phyloP scores from a whole-genome alignment of 1,284 basidiomycete genomes.

The Puccinia horiana region DNA sequence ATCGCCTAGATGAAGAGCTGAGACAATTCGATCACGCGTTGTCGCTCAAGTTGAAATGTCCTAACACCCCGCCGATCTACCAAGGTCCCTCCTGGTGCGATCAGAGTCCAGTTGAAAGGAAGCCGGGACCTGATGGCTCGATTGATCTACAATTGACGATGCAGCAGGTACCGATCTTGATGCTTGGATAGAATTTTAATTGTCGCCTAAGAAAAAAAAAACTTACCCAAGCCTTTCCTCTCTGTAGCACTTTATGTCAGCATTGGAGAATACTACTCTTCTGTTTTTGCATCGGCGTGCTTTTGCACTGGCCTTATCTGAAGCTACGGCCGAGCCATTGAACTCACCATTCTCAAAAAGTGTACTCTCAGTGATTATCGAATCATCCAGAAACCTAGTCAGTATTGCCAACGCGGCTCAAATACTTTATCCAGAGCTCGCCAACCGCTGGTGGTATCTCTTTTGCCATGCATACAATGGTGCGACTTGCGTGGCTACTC shows the following conservation, averaged over 20 bases:
- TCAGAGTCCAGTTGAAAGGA: background rate
- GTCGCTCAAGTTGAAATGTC: slow-evolving; percentile 2
- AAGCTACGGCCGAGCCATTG: slow-evolving; percentile 51
- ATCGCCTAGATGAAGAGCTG: slow-evolving; percentile 41
- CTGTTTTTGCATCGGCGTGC: slow-evolving; percentile 54
- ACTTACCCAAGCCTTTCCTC: background rate
- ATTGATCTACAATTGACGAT: slow-evolving; percentile 19
- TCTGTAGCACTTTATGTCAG: slow-evolving; percentile 35
- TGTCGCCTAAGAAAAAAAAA: background rate
- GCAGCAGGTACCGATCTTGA: slow-evolving; percentile 35
- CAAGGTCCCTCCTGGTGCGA: slow-evolving; percentile 34
- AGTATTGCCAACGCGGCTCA: slow-evolving; percentile 52
- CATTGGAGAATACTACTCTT: slow-evolving; percentile 36
- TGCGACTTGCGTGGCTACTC: slow-evolving; percentile 50
- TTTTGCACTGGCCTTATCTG: slow-evolving; percentile 51
- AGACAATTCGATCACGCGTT: slow-evolving; percentile 27
- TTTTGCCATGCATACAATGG: slow-evolving; percentile 53
- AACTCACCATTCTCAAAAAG: slow-evolving; percentile 51
- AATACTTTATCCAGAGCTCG: slow-evolving; percentile 50
- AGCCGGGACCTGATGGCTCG: background rate
- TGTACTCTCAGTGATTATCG: slow-evolving; percentile 52
- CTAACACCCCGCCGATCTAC: slow-evolving; percentile 1
- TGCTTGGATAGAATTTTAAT: background rate
- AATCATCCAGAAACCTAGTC: slow-evolving; percentile 52
- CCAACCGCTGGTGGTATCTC: slow-evolving; percentile 54